Evolutionary conservation across 805 yeast genomes (phyloP).

Genomic region (Lachancea quebecensis): DNA sequence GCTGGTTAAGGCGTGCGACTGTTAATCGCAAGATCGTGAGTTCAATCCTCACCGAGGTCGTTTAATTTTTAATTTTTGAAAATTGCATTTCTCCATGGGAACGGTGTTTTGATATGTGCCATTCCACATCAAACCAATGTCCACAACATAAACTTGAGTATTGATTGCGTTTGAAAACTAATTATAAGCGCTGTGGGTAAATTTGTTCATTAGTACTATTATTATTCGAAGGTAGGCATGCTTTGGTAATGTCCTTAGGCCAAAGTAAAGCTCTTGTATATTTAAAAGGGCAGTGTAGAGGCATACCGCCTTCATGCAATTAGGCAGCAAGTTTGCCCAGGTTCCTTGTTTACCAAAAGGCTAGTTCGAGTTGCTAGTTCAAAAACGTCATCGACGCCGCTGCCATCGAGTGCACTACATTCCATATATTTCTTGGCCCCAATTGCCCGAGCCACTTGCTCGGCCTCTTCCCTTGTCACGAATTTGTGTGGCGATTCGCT

Average conservation of each 20-base stretch:
- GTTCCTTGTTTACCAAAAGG: slow-evolving; percentile 47
- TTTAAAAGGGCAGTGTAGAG: neutral
- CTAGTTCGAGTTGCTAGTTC: slow-evolving; percentile 87
- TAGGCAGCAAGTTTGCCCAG: slow-evolving; percentile 34
- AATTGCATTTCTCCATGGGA: neutral
- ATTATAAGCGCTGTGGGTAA: too few species aligned
- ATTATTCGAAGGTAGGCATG: too few species aligned
- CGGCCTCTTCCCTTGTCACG: slow-evolving; percentile 53
- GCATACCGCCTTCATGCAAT: slow-evolving; percentile 16
- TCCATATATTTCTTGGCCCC: slow-evolving; percentile 83
- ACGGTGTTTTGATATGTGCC: too few species aligned
- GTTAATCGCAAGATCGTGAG: slow-evolving; percentile 60
- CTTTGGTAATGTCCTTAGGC: too few species aligned
- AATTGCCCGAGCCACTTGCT: slow-evolving; percentile 62
- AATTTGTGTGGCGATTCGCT: slow-evolving; percentile 34
- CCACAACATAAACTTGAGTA: too few species aligned
- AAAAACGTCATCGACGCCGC: slow-evolving; percentile 90
- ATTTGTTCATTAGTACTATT: too few species aligned
- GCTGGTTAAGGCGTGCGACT: slow-evolving; percentile 58
- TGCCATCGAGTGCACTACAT: slow-evolving; percentile 88
- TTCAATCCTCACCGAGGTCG: slow-evolving; percentile 56
- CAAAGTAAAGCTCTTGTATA: too few species aligned
- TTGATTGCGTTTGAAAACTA: too few species aligned
- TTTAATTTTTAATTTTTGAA: too few species aligned
- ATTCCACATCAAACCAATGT: too few species aligned